Evolutionary conservation across 2,329 filamentous ascomycete species (phyloP).

Genomic region (Phyllosticta citribraziliensis): DNA sequence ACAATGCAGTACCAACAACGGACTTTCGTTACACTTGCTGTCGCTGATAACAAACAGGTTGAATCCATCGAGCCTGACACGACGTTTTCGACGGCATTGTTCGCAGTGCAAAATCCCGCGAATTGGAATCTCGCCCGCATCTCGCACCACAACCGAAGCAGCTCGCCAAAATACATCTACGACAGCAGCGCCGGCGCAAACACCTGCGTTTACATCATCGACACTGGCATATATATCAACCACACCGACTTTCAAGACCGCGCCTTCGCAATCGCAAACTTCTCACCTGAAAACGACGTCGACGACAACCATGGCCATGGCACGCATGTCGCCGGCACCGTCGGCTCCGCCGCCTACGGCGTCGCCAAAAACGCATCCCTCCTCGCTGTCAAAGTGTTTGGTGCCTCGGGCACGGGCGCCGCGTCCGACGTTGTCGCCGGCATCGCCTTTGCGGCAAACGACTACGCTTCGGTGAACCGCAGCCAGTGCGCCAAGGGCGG

Average conservation of each 20-base stretch:
- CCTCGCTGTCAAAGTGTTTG: constrained; percentile 43
- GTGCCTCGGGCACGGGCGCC: constrained; percentile 45
- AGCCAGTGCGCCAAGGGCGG: constrained; percentile 38
- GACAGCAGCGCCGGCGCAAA: constrained; percentile 74
- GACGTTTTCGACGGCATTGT: constrained; percentile 62
- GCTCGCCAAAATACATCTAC: constrained; percentile 97
- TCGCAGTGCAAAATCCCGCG: constrained; percentile 72
- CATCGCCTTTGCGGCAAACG: constrained; percentile 37
- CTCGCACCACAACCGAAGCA: constrained; percentile 80
- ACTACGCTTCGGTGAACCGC: constrained; percentile 38
- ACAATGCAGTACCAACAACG: background rate
- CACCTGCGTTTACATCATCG: constrained; percentile 40
- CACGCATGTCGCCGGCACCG: constrained; percentile 39
- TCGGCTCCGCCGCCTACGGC: constrained; percentile 34
- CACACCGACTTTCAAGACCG: constrained; percentile 37
- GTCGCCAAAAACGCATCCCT: constrained; percentile 39
- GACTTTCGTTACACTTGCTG: background rate
- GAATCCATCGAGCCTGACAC: constrained; percentile 94
- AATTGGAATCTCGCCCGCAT: constrained; percentile 98
- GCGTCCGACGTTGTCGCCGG: constrained; percentile 39
- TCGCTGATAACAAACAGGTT: constrained; percentile 50
- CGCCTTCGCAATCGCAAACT: constrained; percentile 21
- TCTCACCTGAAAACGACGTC: constrained; percentile 27
- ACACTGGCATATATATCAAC: constrained; percentile 37
- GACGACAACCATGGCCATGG: constrained; percentile 38